Percentiles rank a stretch among this genome's conserved stretches.
These are phyloP conservation scores for Aspergillus novoparasiticus DNA, from an alignment of 2,329 filamentous ascomycete genomes.

Conservation along the genomic window DNA sequence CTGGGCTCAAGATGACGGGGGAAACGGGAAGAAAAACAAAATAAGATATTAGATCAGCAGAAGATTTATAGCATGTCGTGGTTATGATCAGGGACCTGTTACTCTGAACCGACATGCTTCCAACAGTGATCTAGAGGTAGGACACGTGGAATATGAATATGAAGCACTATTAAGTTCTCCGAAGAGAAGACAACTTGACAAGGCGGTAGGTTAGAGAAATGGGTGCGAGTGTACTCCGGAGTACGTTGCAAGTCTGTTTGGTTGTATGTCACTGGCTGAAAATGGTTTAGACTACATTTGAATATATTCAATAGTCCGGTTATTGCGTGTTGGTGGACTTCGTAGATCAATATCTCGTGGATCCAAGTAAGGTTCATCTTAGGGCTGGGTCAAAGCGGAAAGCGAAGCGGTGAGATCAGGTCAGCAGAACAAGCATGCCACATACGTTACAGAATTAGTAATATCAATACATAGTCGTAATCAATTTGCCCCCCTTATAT, in stretches of 20 bases:
- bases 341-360: background rate
- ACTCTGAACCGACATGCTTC: slow-evolving; percentile 47
- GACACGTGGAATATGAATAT: background rate
- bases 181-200: background rate
- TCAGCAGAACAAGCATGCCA: background rate
- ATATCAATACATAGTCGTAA: background rate
- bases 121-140: background rate
- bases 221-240: background rate
- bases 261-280: background rate
- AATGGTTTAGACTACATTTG: background rate
- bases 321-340: background rate
- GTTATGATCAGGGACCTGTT: slow-evolving; percentile 42
- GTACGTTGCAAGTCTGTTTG: background rate
- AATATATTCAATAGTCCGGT: background rate
- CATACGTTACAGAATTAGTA: background rate
- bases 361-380: background rate
- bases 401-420: background rate
- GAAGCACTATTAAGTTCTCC: background rate
- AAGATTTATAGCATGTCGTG: slow-evolving; percentile 20
- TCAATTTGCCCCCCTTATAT: background rate
- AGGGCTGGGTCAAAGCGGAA: slow-evolving; percentile 1
- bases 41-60: too few species aligned
- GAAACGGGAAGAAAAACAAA: too few species aligned
- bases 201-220: background rate
- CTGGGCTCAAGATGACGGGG: background rate